Conservation (phyloP, 495 filamentous ascomycete species). For the Cercophora newfieldiana region DNA sequence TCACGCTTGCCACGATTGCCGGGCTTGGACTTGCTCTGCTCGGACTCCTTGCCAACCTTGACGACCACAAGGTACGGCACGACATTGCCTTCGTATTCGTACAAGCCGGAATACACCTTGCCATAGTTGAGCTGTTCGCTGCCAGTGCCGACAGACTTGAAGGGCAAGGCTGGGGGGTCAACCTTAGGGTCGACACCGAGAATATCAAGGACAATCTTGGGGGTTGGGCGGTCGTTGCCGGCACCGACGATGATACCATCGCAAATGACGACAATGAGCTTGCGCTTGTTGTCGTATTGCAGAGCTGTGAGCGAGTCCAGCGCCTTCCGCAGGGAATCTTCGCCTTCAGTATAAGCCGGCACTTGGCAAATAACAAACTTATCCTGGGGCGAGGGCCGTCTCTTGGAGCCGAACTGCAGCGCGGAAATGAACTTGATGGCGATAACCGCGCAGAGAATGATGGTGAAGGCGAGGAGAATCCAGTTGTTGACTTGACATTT, state of each 20-base stretch:
- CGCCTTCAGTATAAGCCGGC: slow-evolving; percentile 96
- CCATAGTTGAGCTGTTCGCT: slow-evolving; percentile 96
- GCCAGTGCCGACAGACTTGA: slow-evolving; percentile 86
- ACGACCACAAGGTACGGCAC: slow-evolving; percentile 95
- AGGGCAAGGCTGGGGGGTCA: slow-evolving; percentile 88
- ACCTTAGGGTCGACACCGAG: slow-evolving; percentile 96
- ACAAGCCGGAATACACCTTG: slow-evolving; percentile 97
- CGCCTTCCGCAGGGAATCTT: slow-evolving; percentile 88
- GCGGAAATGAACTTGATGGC: slow-evolving; percentile 89
- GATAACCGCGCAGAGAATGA: slow-evolving; percentile 78
- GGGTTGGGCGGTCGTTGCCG: slow-evolving; percentile 94
- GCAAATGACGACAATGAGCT: slow-evolving; percentile 90
- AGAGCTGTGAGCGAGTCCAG: slow-evolving; percentile 92
- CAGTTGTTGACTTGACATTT: slow-evolving; percentile 89
- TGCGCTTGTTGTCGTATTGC: slow-evolving; percentile 96
- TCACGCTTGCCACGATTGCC: slow-evolving; percentile 98
- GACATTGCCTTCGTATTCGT: slow-evolving; percentile 96
- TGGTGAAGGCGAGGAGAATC: slow-evolving; percentile 81
- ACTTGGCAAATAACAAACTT: slow-evolving; percentile 99
- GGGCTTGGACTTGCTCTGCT: slow-evolving; percentile 87
- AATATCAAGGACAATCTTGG: slow-evolving; percentile 96
- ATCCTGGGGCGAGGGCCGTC: slow-evolving; percentile 85
- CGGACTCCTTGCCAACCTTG: slow-evolving; percentile 95
- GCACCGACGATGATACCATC: slow-evolving; percentile 96
- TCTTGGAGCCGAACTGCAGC: slow-evolving; percentile 89